Conservation (phyloP, 805 yeast genomes). For the Candida tallmaniae region DNA sequence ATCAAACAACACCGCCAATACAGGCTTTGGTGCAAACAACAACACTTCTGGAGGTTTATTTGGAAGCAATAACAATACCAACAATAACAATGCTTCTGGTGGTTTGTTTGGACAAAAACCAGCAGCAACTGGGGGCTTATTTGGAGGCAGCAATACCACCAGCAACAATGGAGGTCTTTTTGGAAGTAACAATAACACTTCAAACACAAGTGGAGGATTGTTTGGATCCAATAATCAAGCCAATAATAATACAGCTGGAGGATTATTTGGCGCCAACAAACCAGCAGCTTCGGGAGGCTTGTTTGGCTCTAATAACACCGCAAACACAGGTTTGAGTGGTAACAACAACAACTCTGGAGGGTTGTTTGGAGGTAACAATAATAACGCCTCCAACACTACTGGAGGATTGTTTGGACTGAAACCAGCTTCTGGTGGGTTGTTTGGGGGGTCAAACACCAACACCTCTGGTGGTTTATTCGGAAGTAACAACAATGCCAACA, state of each 20-base stretch:
- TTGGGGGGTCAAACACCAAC: slow-evolving; percentile 3
- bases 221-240: slow-evolving; percentile 12
- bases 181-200: slow-evolving; percentile 7
- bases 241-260: slow-evolving; percentile 31
- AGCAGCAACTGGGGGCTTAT: slow-evolving; percentile 22
- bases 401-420: slow-evolving; percentile 21
- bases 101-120: slow-evolving; percentile 19
- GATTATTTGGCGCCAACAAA: slow-evolving; percentile 37
- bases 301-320: slow-evolving; percentile 13
- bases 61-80: slow-evolving; percentile 9
- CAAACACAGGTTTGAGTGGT: slow-evolving; percentile 15
- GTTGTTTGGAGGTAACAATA: slow-evolving; percentile 31
- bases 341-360: slow-evolving; percentile 31
- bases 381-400: slow-evolving; percentile 8
- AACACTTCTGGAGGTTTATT: slow-evolving; percentile 20
- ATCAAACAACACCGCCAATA: slow-evolving; percentile 13
- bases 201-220: slow-evolving; percentile 9
- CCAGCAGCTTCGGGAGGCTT: slow-evolving; percentile 16
- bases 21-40: slow-evolving; percentile 18
- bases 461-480: slow-evolving; percentile 18
- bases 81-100: slow-evolving; percentile 14
- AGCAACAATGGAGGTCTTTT: slow-evolving; percentile 17
- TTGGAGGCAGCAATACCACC: slow-evolving; percentile 23
- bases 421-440: slow-evolving; percentile 9
- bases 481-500: slow-evolving; percentile 13